Conservation (phyloP, 2,329 filamentous ascomycete genomes). For the Thermothelomyces thermophilus region DNA sequence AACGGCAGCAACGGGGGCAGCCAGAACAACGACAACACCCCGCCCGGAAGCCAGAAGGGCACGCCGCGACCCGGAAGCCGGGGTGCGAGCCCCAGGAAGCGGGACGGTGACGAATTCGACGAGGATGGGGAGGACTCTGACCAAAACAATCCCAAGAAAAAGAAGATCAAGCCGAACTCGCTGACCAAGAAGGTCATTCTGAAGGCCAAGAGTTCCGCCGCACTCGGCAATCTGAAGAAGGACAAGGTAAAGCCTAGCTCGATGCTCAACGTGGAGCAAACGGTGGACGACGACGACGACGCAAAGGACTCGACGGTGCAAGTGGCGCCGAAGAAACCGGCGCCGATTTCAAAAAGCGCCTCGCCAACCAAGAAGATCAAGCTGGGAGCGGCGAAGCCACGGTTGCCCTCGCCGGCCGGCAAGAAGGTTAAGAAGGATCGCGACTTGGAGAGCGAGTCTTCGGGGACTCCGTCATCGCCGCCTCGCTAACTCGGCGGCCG, state of each 20-base stretch:
- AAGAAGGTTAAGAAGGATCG: constrained; percentile 44
- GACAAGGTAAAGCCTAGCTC: constrained; percentile 49
- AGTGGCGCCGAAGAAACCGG: constrained; percentile 38
- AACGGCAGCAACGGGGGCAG: constrained; percentile 44
- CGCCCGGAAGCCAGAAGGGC: constrained; percentile 56
- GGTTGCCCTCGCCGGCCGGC: constrained; percentile 41
- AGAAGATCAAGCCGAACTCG: constrained; percentile 45
- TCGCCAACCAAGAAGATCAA: constrained; percentile 43
- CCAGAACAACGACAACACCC: constrained; percentile 50
- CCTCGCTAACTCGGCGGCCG: constrained; percentile 7
- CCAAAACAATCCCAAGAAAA: constrained; percentile 47
- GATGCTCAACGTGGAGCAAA: constrained; percentile 44
- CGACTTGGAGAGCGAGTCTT: constrained; percentile 51
- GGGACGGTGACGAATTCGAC: constrained; percentile 48
- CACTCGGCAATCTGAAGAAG: constrained; percentile 37
- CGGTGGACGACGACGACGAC: constrained; percentile 30
- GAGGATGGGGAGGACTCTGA: constrained; percentile 49
- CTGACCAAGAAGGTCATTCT: constrained; percentile 50
- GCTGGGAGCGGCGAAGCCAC: constrained; percentile 37
- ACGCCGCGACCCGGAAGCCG: constrained; percentile 51
- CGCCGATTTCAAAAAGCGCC: constrained; percentile 33
- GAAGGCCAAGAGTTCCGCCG: constrained; percentile 40
- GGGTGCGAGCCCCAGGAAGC: constrained; percentile 50
- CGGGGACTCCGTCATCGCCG: constrained; percentile 50
- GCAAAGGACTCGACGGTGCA: constrained; percentile 34